phyloP scores from a whole-genome alignment of 2,329 filamentous ascomycete species.

The Pezicula radicicola region DNA sequence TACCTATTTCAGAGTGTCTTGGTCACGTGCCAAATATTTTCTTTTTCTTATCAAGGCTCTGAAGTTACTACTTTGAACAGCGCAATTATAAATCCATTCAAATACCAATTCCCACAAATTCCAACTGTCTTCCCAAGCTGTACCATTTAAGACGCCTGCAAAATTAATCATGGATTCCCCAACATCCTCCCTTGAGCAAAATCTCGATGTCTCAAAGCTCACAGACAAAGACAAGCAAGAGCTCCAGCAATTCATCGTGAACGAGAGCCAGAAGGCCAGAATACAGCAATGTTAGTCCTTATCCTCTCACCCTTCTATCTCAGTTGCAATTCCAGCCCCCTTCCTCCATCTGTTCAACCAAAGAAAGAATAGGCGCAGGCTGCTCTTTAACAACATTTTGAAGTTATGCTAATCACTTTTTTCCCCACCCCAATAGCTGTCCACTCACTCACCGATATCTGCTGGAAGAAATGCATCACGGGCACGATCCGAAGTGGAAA shows the following conservation, averaged over 20 bases:
- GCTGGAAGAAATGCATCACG: conserved; percentile 93
- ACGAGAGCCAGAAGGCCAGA: conserved; percentile 81
- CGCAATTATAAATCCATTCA: background rate
- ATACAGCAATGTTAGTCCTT: conserved; percentile 45
- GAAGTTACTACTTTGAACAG: too few relatives aligned
- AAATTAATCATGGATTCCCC: conserved; percentile 36
- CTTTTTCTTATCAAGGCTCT: too few relatives aligned
- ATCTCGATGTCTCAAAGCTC: conserved; percentile 69
- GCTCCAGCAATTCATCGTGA: conserved; percentile 79
- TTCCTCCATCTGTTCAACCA: background rate
- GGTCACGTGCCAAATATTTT: too few relatives aligned
- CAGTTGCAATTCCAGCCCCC: background rate
- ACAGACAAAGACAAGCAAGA: conserved; percentile 81
- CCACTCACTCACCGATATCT: conserved; percentile 69
- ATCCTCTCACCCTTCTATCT: background rate
- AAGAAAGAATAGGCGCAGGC: conserved; percentile 39
- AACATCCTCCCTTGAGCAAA: conserved; percentile 15
- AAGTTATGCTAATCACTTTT: conserved; percentile 36
- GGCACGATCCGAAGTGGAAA: conserved; percentile 66
- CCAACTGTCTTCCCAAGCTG: background rate
- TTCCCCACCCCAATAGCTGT: conserved; percentile 42
- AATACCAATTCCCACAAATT: background rate
- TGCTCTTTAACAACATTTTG: conserved; percentile 18
- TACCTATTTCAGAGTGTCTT: too few relatives aligned
- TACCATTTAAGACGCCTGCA: conserved; percentile 25